phyloP scores from a whole-genome alignment of 176 grass and related monocot species.

The Olyra latifolia region DNA sequence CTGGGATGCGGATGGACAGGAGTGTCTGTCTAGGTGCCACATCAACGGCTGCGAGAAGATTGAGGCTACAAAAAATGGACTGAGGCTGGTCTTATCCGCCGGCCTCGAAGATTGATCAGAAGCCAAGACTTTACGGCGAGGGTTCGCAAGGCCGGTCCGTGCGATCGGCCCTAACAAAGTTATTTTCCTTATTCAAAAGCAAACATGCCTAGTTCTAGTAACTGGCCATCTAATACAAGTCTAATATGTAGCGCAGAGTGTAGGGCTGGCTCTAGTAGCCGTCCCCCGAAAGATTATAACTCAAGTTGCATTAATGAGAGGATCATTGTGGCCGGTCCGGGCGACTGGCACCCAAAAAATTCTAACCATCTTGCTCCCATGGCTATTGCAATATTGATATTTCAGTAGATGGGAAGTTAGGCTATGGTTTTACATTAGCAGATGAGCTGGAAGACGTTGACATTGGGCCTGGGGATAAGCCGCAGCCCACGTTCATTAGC shows the following conservation, averaged over 20 bases:
- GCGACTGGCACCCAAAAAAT: not conserved
- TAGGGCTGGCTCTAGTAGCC: no score
- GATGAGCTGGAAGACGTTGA: not conserved
- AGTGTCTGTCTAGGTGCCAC: not conserved
- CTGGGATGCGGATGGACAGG: not conserved
- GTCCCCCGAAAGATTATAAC: no score
- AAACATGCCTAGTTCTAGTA: no score
- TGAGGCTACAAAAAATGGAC: not conserved
- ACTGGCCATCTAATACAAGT: no score
- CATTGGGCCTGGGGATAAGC: not conserved
- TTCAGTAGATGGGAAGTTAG: not conserved
- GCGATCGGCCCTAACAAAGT: not conserved
- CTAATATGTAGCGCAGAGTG: no score
- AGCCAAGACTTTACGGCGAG: no score
- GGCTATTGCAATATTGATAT: not conserved
- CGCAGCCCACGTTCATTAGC: not conserved
- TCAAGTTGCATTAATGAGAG: no score
- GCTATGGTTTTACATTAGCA: not conserved
- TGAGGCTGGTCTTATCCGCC: not conserved
- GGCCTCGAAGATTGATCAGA: not conserved
- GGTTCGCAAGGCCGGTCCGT: not conserved
- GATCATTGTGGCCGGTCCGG: no score
- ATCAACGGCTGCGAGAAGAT: not conserved
- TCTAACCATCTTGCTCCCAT: not conserved
- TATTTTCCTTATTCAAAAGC: no score